phyloP scores from a whole-genome alignment of 345 rosid species.

The Citrus reticulata region DNA sequence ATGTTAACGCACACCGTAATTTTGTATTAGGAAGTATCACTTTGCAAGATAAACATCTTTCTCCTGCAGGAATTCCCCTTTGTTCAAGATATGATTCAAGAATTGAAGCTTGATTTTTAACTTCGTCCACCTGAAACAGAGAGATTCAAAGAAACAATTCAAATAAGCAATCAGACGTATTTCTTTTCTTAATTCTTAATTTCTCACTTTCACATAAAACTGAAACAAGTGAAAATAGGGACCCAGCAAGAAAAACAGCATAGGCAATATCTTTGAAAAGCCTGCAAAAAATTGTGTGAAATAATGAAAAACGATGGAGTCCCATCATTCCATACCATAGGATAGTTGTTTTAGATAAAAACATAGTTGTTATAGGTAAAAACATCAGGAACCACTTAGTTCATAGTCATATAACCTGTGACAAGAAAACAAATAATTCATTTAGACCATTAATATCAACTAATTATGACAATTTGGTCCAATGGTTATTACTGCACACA shows the following conservation, averaged over 20 bases:
- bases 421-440: background rate
- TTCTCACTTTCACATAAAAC: background rate
- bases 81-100: constrained; percentile 86
- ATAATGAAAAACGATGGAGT: too few species aligned
- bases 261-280: background rate
- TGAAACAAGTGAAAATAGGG: too few species aligned
- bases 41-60: constrained; percentile 73
- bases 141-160: background rate
- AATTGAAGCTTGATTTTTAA: constrained; percentile 53
- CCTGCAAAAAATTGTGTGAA: background rate
- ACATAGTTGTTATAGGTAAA: background rate
- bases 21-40: constrained; percentile 85
- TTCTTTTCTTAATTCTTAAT: background rate
- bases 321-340: background rate
- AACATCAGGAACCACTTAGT: background rate
- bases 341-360: background rate
- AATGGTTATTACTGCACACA: background rate
- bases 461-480: background rate
- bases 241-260: background rate
- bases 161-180: background rate
- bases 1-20: constrained; percentile 47
- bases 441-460: background rate
- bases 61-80: constrained; percentile 69
- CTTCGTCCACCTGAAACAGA: constrained; percentile 52
- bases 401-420: too few species aligned